Evolutionary conservation across 352 stramenopile genomes (phyloP), one percentile per base, ranked within the genome.

Genomic region (Globisporangium lucens): DNA sequence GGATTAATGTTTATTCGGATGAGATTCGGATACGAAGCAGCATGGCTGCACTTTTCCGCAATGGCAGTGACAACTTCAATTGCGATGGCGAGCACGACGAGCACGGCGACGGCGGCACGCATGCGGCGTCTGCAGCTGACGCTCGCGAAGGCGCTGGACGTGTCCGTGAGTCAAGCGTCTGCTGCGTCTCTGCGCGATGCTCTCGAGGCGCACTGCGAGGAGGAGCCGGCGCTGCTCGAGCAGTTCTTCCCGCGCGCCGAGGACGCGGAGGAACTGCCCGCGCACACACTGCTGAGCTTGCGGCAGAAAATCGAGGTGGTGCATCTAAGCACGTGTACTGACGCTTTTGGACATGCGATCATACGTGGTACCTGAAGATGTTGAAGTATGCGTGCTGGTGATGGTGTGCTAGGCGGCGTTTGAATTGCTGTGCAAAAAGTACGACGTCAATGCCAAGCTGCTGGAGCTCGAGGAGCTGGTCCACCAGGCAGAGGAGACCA

Each of bases 91-190:
- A 20, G 38, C 17, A 3, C 38, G 17, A 46, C 13, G 33, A 38
- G 4, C 17, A 4, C 4, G 4, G 22, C 29, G 55, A 61, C n/a
- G 33, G 20, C 56, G 9, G 56, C 33, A 33, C 56, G 56, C 27
- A 80, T 80, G 74, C 74, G 79, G 65, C 79, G 83, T 64, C 85
- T 89, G 83, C 72, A 79, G 62, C 56, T 85, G 66, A 87, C 84
- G 38, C 73, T 89, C 0, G 77, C 85, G 70, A 91, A 89, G 70
- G 83, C 83, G 53, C 72, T 91, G 55, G 78, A 89, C 51, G 77
- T 87, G 29, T 85, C 80, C 24, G 74, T 89, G 27, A 79, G 84
- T 52, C 62, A 66, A 27, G 80, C 80, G 13, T 83, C 78, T 22
- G 61, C 76, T 30, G 75, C 82, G 35, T 73, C 84, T 51, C 57